Evolutionary conservation across 2,329 filamentous ascomycete species (phyloP), one percentile per base, ranked within the genome.

Genomic region (Arthrobotrys iridis): DNA sequence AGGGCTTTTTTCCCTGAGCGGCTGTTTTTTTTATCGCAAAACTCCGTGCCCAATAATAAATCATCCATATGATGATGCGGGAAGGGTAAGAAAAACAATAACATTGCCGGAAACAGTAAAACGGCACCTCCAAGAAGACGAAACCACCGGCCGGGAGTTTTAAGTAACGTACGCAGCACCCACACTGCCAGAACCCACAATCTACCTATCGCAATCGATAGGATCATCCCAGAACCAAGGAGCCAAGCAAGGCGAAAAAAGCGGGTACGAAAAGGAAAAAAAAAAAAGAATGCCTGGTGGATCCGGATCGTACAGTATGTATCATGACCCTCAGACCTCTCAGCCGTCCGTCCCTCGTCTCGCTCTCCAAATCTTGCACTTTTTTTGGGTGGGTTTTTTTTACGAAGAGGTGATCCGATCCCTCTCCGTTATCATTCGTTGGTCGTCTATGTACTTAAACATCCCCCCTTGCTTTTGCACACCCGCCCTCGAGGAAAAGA

Each of bases 21-120:
- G n/a, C n/a, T n/a, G n/a, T n/a, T n/a, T n/a, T n/a, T n/a, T n/a
- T n/a, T n/a, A n/a, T n/a, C 6, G 33, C 33, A 45, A 28, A 50
- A 60, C 52, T 62, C 65, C 35, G 55, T 70, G 65, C 50, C 13
- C 46, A 52, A 26, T 11, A 18, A 8, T 18, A 13, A 55, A 55
- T n/a, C n/a, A n/a, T n/a, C n/a, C n/a, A n/a, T n/a, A n/a, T n/a
- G n/a, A n/a, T n/a, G n/a, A n/a, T n/a, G n/a, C n/a, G n/a, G n/a
- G n/a, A n/a, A n/a, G 28, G 10, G 4, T 33, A 10, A 33, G 10
- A 30, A 55, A 55, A 55, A 55, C 50, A 55, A 55, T 55, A 55
- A 55, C 50, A 55, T 55, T 55, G 30, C 50, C 50, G 50, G 50
- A 55, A 35, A 55, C 30, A 24, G 50, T 37, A 37, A 55, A 35